phyloP scores from a whole-genome alignment of 306 rosid species.

The Trifolium pratense region DNA sequence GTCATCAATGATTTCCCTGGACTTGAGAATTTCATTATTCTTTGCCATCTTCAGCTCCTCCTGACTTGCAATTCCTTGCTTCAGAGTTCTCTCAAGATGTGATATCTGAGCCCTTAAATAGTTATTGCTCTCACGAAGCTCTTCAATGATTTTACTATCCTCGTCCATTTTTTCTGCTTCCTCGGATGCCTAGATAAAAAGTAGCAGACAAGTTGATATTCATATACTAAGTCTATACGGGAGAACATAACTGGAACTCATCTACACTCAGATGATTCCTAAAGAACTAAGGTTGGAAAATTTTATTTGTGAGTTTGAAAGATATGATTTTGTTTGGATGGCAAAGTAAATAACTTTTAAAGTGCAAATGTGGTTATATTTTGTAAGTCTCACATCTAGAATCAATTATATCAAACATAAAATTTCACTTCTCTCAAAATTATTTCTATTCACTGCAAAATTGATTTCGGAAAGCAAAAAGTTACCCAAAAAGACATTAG shows the following conservation, averaged over 20 bases:
- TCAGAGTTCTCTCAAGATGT: conserved; percentile 78
- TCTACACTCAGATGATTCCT: conserved; percentile 20
- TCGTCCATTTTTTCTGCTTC: conserved; percentile 96
- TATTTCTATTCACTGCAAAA: neutral
- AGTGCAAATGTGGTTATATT: neutral
- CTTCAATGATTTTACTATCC: conserved; percentile 85
- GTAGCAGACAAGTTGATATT: conserved; percentile 28
- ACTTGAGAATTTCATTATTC: conserved; percentile 62
- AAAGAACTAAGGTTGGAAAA: neutral
- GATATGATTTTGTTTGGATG: neutral
- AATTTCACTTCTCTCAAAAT: neutral
- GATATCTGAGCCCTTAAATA: conserved; percentile 63
- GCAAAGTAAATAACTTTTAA: neutral
- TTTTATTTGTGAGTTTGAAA: neutral
- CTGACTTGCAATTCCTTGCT: conserved; percentile 67
- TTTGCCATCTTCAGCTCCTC: conserved; percentile 67
- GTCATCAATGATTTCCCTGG: conserved; percentile 73
- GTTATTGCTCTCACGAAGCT: conserved; percentile 68
- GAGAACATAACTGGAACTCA: conserved; percentile 26
- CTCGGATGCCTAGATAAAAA: conserved; percentile 74
- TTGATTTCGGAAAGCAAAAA: neutral
- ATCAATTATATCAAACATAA: neutral
- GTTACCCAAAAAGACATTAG: neutral
- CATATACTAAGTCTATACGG: conserved; percentile 11
- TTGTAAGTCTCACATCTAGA: conserved; percentile 1